Evolutionary conservation across 148 eudicot species (phyloP), one percentile per base, ranked within the genome.

Genomic region (Heliamphora exappendiculata): DNA sequence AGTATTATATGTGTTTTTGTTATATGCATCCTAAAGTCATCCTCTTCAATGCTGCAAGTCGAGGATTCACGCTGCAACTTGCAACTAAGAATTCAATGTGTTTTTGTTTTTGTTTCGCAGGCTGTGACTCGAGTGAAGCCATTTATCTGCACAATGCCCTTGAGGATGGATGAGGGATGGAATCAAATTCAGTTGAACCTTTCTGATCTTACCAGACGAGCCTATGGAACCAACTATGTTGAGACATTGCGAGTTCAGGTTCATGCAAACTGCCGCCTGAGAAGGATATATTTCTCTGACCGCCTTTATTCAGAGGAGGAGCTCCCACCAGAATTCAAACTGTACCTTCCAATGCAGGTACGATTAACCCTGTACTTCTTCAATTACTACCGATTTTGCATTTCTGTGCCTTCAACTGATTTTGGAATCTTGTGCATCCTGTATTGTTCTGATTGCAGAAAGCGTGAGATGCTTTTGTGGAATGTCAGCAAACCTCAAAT

Each of bases 261-360:
- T 80, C 99, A 96, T 80, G 98, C 98, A 54, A 96, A 93, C 74
- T 96, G 99, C 80, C 90, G 97, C 34, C 85, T 94, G 41, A 89
- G 98, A 79, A 86, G 98, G 74, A 92, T 94, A 60, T 94, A 96
- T 79, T 96, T 96, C 78, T 80, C 99, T 1, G 99, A 96, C 81
- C 98, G 99, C 72, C 94, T 96, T 28, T 94, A 90, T 78, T 94
- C 98, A 1, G 98, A 94, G 88, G 98, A 93, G 82, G 99, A 96
- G 75, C 89, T 96, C 44, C 99, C 99, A 57, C 94, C 99, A 39
- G 99, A 96, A 81, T 96, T 96, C 80, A 96, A 89, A 87, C 73
- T 96, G 70, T 96, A 93, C 84, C 98, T 95, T 71, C 99, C 99
- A 0, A 91, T 96, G 92, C 99, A 95, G 98, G 93, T 79, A 80